phyloP scores from a whole-genome alignment of 805 yeast genomes.

The Saccharomyces jurei region DNA sequence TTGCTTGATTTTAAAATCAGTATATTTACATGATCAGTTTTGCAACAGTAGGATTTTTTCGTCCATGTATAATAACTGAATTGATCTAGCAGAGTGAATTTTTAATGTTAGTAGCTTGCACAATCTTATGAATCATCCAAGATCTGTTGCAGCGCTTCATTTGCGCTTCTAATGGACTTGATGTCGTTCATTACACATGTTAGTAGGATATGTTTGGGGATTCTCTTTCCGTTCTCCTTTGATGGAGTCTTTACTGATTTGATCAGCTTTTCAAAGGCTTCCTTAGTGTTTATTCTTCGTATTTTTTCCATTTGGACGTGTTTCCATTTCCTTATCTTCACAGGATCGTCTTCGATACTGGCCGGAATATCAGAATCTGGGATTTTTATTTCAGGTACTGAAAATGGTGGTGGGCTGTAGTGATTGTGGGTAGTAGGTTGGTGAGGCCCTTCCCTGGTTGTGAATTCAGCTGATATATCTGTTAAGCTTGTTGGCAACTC shows the following conservation, averaged over 20 bases:
- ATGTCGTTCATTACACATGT: slow-evolving; percentile 27
- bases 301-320: slow-evolving; percentile 29
- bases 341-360: slow-evolving; percentile 13
- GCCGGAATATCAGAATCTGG: slow-evolving; percentile 18
- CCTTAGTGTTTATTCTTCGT: slow-evolving; percentile 25
- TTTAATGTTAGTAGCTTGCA: background rate
- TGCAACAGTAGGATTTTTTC: background rate
- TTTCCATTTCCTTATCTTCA: slow-evolving; percentile 25
- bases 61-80: background rate
- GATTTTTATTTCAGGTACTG: slow-evolving; percentile 22
- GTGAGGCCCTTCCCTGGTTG: background rate
- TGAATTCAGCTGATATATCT: slow-evolving; percentile 1
- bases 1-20: background rate
- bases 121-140: background rate
- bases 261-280: slow-evolving; percentile 23
- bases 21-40: background rate
- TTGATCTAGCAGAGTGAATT: background rate
- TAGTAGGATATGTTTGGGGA: slow-evolving; percentile 28
- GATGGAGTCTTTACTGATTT: slow-evolving; percentile 17
- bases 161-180: slow-evolving; percentile 20
- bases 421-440: background rate
- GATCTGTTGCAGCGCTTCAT: slow-evolving; percentile 17
- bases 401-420: slow-evolving; percentile 12
- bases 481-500: slow-evolving; percentile 1
- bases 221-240: slow-evolving; percentile 17